phyloP scores from a whole-genome alignment of 2,329 filamentous ascomycete genomes.

The Cercospora janseana region DNA sequence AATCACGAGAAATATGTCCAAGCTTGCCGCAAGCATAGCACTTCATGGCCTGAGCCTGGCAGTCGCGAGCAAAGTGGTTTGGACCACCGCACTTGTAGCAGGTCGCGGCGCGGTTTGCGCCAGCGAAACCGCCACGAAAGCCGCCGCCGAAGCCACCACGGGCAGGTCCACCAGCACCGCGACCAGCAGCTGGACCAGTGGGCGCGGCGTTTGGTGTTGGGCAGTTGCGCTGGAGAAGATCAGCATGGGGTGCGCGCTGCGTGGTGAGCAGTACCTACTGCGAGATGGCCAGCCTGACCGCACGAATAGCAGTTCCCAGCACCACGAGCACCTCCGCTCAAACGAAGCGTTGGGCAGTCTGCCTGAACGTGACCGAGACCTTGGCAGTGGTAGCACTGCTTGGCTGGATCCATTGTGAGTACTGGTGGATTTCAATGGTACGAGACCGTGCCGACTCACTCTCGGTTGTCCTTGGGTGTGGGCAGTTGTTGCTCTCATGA shows the following conservation, averaged over 20 bases:
- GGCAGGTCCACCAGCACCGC: conserved; percentile 59
- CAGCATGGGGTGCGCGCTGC: conserved; percentile 10
- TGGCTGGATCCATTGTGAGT: conserved; percentile 56
- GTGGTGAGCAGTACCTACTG: conserved; percentile 56
- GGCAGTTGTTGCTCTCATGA: conserved; percentile 97
- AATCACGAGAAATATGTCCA: conserved; percentile 90
- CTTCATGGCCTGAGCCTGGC: conserved; percentile 98
- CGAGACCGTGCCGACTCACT: conserved; percentile 52
- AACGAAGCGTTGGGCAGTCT: conserved; percentile 92
- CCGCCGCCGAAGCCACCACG: conserved; percentile 66
- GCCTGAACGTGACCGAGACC: conserved; percentile 97
- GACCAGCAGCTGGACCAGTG: conserved; percentile 48
- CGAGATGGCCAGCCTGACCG: conserved; percentile 87
- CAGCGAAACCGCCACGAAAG: conserved; percentile 71
- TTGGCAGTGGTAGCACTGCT: conserved; percentile 99
- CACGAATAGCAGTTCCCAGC: conserved; percentile 96
- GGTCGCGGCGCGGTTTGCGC: conserved; percentile 63
- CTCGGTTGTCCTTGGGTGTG: conserved; percentile 92
- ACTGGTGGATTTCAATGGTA: background rate
- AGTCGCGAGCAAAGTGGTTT: conserved; percentile 97
- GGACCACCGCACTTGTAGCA: conserved; percentile 76
- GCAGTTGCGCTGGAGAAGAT: conserved; percentile 67
- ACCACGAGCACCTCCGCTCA: conserved; percentile 71
- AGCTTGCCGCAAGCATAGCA: conserved; percentile 97
- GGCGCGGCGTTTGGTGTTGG: conserved; percentile 69